Evolutionary conservation across 345 rosid genomes (phyloP), one percentile per base, ranked within the genome.

Genomic region (Limnanthes douglasii): DNA sequence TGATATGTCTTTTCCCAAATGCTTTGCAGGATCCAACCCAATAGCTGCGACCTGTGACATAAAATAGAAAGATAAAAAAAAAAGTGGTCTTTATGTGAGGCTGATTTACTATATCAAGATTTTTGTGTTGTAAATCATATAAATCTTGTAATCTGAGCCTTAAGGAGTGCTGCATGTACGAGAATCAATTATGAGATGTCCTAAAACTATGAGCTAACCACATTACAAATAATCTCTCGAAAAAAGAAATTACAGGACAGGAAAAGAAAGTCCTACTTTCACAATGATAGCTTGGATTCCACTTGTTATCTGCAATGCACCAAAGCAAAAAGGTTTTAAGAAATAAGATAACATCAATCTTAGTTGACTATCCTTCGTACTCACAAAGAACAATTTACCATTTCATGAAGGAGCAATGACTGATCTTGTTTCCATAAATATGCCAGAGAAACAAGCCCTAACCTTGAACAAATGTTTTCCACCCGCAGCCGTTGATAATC

Each of bases 401-500:
- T 90, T 65, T 80, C 85, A 37, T 46, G 88, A 62, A 90, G 94
- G 60, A 90, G 96, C 65, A 75, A 35, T 0, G 96, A 72, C 61
- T 84, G 98, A 66, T 90, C 94, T 53, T 84, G 94, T 72, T 72
- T 90, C 98, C 96, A 90, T 65, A 90, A 69, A 70, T 59, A 84
- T 50, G 85, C 93, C 51, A 90, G 69, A 62, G 98, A 84, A 67
- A 90, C 86, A 61, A 90, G 86, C 54, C 94, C 98, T 72, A 90
- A 69, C 75, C 96, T 73, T 53, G 96, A 90, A 64, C 98, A 90
- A 50, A 90, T 72, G 65, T 78, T 77, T 61, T 90, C 98, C 45
- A 90, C 96, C 16, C 96, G 74, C 47, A 84, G 64, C 57, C 98
- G 64, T 37, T 90, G 98, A 52, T 90, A 90, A 45, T 90, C 94